phyloP scores from a whole-genome alignment of 305 asterid genomes.

The Solanum hybrid region DNA sequence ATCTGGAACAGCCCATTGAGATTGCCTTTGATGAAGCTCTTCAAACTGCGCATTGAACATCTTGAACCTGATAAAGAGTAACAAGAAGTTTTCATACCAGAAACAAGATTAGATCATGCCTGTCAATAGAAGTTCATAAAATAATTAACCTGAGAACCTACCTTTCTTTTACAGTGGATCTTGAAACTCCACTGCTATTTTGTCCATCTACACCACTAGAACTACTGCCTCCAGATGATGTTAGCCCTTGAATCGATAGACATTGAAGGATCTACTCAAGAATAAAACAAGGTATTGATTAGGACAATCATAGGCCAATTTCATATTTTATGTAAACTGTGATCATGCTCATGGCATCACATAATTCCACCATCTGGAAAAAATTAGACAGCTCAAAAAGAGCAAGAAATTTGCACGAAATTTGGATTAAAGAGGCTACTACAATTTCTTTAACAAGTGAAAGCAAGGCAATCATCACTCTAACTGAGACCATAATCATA shows the following conservation, averaged over 20 bases:
- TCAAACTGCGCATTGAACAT: constrained; percentile 81
- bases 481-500: background rate
- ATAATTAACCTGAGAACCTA: constrained; percentile 11
- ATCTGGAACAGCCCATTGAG: constrained; percentile 99
- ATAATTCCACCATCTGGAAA: background rate
- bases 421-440: background rate
- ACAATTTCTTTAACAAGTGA: background rate
- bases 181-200: constrained; percentile 80
- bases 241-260: constrained; percentile 74
- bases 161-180: constrained; percentile 84
- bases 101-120: background rate
- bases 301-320: background rate
- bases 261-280: constrained; percentile 60
- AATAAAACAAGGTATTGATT: background rate
- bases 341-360: background rate
- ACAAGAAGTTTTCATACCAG: background rate
- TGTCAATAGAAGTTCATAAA: background rate
- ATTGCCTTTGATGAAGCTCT: constrained; percentile 96
- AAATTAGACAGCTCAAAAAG: background rate
- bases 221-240: constrained; percentile 83
- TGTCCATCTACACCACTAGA: constrained; percentile 55
- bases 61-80: constrained; percentile 49
- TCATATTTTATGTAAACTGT: background rate
- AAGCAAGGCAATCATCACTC: background rate
- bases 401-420: background rate